A percentile compares a stretch with the other conserved stretches of the same genome.
phyloP scores from a whole-genome alignment of 1,139 yeast genomes.

The Wickerhamiella pararugosa region DNA sequence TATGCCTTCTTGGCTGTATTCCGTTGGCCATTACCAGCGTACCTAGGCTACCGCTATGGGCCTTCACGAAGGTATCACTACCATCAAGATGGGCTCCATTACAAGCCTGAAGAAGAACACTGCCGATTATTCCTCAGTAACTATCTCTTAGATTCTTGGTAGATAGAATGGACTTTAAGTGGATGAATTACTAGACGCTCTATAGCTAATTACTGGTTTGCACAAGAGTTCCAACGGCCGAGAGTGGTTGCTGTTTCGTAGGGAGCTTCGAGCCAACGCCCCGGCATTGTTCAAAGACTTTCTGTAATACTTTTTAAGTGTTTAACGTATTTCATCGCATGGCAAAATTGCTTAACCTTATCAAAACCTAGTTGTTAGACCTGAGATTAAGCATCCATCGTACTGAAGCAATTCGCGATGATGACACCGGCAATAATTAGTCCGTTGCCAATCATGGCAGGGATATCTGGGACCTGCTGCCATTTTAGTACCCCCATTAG shows the following conservation, averaged over 20 bases:
- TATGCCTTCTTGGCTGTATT: conserved; percentile 99
- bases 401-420: conserved; percentile 5
- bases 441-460: conserved; percentile 2
- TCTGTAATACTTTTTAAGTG: too few relatives aligned
- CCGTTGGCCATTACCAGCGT: conserved; percentile 99
- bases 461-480: conserved; percentile 3
- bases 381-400: background rate
- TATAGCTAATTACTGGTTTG: too few relatives aligned
- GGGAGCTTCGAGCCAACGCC: too few relatives aligned
- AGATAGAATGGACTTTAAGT: too few relatives aligned
- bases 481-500: conserved; percentile 3
- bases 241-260: too few relatives aligned
- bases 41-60: conserved; percentile 99
- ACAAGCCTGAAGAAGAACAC: conserved; percentile 99
- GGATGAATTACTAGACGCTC: too few relatives aligned
- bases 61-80: conserved; percentile 99
- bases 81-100: conserved; percentile 98
- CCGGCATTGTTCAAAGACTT: too few relatives aligned
- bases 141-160: too few relatives aligned
- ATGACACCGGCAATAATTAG: conserved; percentile 5
- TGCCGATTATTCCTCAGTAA: conserved; percentile 66
- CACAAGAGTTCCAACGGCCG: too few relatives aligned
- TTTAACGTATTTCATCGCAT: too few relatives aligned
- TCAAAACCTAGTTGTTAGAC: too few relatives aligned
- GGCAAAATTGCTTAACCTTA: too few relatives aligned